phyloP scores from a whole-genome alignment of 176 grass and related monocot genomes.

The Thalia dealbata region DNA sequence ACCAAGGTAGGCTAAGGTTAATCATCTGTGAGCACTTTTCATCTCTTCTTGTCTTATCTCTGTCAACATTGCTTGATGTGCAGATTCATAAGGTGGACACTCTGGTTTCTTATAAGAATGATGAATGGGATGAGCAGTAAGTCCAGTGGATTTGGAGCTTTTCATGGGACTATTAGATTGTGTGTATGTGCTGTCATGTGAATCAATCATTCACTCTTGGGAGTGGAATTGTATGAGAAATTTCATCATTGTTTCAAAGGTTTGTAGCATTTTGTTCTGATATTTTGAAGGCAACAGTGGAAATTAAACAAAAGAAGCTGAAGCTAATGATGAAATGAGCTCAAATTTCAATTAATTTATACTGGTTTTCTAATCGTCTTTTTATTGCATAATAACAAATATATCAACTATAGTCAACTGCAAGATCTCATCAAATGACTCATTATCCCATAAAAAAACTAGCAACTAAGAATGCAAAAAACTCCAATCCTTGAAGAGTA shows the following conservation, averaged over 20 bases:
- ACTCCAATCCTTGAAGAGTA: too few species aligned
- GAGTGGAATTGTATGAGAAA: slow-evolving; percentile 7
- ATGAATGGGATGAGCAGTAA: slow-evolving; percentile 68
- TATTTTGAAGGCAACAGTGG: too few species aligned
- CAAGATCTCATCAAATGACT: too few species aligned
- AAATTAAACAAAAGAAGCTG: too few species aligned
- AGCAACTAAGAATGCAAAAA: too few species aligned
- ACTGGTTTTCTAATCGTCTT: too few species aligned
- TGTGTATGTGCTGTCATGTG: slow-evolving; percentile 34
- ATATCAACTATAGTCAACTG: too few species aligned
- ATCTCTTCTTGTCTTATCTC: slow-evolving; percentile 1
- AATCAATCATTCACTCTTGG: slow-evolving; percentile 89
- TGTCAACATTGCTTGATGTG: not conserved
- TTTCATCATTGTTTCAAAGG: not conserved
- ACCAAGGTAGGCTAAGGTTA: slow-evolving; percentile 50
- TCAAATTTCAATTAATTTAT: too few species aligned
- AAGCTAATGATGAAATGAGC: too few species aligned
- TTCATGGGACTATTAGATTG: not conserved
- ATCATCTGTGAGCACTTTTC: not conserved
- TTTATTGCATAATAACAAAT: too few species aligned
- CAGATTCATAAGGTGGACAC: slow-evolving; percentile 99
- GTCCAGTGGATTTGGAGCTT: not conserved
- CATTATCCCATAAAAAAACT: too few species aligned
- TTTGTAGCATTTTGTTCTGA: too few species aligned
- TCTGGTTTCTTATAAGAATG: slow-evolving; percentile 84